Evolutionary conservation across 129 eudicot species (phyloP).

Genomic region (Kitagawia praeruptora): DNA sequence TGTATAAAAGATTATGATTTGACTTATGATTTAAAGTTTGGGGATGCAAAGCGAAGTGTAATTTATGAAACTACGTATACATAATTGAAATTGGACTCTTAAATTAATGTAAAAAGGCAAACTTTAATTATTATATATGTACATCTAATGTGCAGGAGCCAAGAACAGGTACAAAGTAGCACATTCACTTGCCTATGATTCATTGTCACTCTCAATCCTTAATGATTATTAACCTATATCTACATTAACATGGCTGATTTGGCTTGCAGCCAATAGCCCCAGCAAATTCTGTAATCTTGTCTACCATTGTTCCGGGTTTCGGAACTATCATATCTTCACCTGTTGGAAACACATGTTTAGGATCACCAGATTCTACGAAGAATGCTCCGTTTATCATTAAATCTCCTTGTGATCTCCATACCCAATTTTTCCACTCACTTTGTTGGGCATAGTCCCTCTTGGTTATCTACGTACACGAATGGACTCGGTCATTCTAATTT

Average conservation of each 20-base stretch:
- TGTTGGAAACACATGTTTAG: neutral
- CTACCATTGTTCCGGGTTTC: constrained; percentile 27
- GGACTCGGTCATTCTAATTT: neutral
- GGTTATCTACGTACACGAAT: constrained; percentile 30
- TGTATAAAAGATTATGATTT: too few species aligned
- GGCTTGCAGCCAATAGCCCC: constrained; percentile 31
- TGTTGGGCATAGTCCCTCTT: constrained; percentile 43
- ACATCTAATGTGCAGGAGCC: neutral
- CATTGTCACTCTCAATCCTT: neutral
- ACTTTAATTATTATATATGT: too few species aligned
- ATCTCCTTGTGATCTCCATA: constrained; percentile 52
- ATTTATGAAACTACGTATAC: too few species aligned
- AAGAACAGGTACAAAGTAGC: neutral
- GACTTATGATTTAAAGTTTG: too few species aligned
- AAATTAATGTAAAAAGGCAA: too few species aligned
- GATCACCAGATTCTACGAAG: constrained; percentile 41
- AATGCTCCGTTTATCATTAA: constrained; percentile 49
- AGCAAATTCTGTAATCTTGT: constrained; percentile 29
- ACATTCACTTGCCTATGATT: neutral
- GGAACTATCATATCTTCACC: constrained; percentile 20
- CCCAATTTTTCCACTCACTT: constrained; percentile 39
- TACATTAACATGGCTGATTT: constrained; percentile 24
- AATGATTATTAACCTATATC: neutral
- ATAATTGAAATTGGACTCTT: too few species aligned
- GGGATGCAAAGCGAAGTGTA: too few species aligned